Evolutionary conservation across 805 yeast species (phyloP), one percentile per base, ranked within the genome.

Genomic region (Candida quercuum): DNA sequence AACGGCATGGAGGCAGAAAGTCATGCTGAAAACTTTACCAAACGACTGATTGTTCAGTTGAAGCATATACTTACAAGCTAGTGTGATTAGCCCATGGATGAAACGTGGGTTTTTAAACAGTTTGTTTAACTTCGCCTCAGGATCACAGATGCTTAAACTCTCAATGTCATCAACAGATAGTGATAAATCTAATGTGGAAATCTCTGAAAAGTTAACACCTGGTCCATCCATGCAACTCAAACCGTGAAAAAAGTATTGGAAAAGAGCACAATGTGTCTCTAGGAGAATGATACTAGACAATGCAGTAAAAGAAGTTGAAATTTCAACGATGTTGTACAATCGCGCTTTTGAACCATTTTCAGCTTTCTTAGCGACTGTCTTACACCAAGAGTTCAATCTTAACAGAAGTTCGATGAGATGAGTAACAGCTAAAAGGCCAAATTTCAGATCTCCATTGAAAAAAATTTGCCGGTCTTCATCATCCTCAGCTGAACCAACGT

Each of bases 331-430:
- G 24, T 48, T 46, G 31, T 26, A 45, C 2, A 46, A 27, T 16
- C 36, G 39, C 4, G 36, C n/a, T 22, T 28, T 39, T 31, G 24
- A 16, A 14, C 37, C 17, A 15, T 29, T 30, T 6, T 39, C 40
- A 4, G 37, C 42, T 21, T 23, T 13, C 10, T 35, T 26, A 6
- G 35, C 17, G 9, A 30, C 31, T 2, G 19, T 13, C 6, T 24
- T 13, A 32, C 46, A 43, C 29, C 41, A 25, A 7, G 10, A 20
- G 28, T 40, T 48, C 20, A 51, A 35, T 18, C 43, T 37, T 19
- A 36, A 35, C 21, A 52, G 33, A 4, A 54, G 15, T 23, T 46
- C 56, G 33, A 54, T 43, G 26, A 47, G 23, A 33, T 54, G 53
- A 0, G 50, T 46, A 2, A 49, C 40, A 8, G 44, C 40, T 14